Percentiles rank a stretch among this genome's conserved stretches.
Conservation (phyloP, 257 asterid species). For the Rubia yunnanensis region DNA sequence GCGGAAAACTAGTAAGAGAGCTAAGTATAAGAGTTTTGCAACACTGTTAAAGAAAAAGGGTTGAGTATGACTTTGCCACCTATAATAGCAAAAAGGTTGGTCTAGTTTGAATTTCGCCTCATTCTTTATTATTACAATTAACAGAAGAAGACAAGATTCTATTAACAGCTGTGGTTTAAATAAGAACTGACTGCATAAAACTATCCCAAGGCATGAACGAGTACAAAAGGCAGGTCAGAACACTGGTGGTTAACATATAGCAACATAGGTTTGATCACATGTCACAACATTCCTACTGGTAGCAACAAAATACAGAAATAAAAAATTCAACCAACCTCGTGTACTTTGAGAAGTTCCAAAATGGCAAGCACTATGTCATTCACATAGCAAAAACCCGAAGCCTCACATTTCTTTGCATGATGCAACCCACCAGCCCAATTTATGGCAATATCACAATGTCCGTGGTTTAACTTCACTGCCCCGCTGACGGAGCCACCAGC, state of each 20-base stretch:
- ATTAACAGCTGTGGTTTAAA: not conserved
- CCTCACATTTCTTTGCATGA: slow-evolving; percentile 40
- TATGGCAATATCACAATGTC: slow-evolving; percentile 20
- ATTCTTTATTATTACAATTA: not conserved
- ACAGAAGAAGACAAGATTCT: not conserved
- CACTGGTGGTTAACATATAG: not conserved
- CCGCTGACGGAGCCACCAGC: slow-evolving; percentile 26
- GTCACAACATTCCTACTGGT: not conserved
- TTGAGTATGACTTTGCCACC: not conserved
- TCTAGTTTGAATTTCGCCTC: not conserved
- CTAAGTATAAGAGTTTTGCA: not conserved
- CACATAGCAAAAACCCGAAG: slow-evolving; percentile 37
- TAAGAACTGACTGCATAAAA: not conserved
- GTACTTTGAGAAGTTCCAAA: slow-evolving; percentile 35
- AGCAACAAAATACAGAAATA: not conserved
- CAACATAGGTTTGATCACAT: not conserved
- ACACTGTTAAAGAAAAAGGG: not conserved
- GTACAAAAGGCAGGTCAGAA: not conserved
- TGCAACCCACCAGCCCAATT: slow-evolving; percentile 47
- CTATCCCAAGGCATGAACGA: not conserved
- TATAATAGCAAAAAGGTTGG: not conserved
- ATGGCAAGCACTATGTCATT: slow-evolving; percentile 41
- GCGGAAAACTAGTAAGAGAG: not conserved
- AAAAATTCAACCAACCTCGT: slow-evolving; percentile 20
- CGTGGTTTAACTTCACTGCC: slow-evolving; percentile 18